These are phyloP conservation scores for Nakazawaea holstii DNA, from an alignment of 805 yeast genomes.

Conservation along the genomic window DNA sequence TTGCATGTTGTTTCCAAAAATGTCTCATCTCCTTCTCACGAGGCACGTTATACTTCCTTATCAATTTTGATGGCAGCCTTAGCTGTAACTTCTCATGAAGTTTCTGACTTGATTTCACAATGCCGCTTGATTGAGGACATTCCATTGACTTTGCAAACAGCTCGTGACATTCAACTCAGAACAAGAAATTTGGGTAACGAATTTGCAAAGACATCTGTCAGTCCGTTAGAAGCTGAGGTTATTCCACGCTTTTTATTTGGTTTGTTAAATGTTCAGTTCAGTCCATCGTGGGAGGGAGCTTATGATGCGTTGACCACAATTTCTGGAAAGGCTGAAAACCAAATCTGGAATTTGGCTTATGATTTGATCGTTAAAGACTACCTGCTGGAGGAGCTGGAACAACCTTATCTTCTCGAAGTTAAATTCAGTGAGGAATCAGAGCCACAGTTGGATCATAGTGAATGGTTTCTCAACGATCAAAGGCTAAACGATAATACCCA, in stretches of 20 bases:
- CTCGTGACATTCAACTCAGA: conserved; percentile 71
- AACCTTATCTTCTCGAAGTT: conserved; percentile 15
- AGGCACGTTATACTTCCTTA: conserved; percentile 41
- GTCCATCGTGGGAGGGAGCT: conserved; percentile 83
- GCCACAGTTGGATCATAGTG: neutral
- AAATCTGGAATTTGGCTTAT: conserved; percentile 53
- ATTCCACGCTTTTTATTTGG: conserved; percentile 59
- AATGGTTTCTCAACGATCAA: conserved; percentile 40
- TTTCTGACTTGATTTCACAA: conserved; percentile 39
- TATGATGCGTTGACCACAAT: conserved; percentile 51
- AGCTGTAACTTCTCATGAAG: conserved; percentile 25
- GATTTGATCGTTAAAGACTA: conserved; percentile 25
- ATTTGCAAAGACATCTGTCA: conserved; percentile 25
- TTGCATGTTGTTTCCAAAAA: conserved; percentile 26
- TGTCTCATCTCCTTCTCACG: conserved; percentile 44
- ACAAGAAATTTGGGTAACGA: conserved; percentile 51
- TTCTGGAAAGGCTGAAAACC: conserved; percentile 31
- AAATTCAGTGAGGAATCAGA: conserved; percentile 4
- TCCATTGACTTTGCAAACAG: conserved; percentile 62
- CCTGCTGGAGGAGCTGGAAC: conserved; percentile 11
- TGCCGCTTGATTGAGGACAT: conserved; percentile 62
- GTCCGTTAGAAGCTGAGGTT: conserved; percentile 21
- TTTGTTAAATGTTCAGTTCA: conserved; percentile 64
- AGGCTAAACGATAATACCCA: conserved; percentile 38
- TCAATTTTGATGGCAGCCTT: conserved; percentile 35